Base-by-base conservation (phyloP, 2,329 filamentous ascomycete genomes). In the Pleomassaria siparia region DNA sequence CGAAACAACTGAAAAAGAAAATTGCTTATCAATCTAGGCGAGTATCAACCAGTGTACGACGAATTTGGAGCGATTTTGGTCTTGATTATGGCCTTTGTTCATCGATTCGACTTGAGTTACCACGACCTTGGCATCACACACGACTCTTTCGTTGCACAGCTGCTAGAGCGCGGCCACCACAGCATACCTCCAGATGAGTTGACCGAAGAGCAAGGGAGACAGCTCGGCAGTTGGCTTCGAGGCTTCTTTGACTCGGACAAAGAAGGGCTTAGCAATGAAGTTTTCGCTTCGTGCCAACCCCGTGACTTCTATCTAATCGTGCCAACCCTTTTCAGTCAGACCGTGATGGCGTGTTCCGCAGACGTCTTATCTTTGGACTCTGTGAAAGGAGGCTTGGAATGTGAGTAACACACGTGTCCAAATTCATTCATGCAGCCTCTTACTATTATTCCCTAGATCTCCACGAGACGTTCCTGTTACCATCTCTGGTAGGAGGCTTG, bases 41-140 rank as follows among this genome's bases (percentile, higher is more conserved):
- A 94, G 63, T 90, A 90, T 58, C 89, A 92, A 64, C 88, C 88
- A 0, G 84, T 91, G 0, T 94, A 94, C 58, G 89, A 94, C 61
- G 89, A 95, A 58, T 94, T 92, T 56, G 88, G 88, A 0, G 84
- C 87, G 0, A 84, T 91, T 13, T 72, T 94, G 7, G 77, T 94
- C 1, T 75, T 94, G 2, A 78, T 91, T 0, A 71, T 91, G 43
- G 86, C 87, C 0, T 86, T 91, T 54, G 80, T 86, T n/a, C 82
- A 89, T 63, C 84, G 89, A 12, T 92, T 91, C 60, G 80, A 83
- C 43, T 75, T 94, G 9, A 80, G 77, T 0, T 73, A 77, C 5
- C 71, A 80, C 3, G 87, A 91, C 28, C 74, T 91, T 24, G 88
- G 87, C 2, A 73, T 83, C 11, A 74, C 80, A 1, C 63, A 77